phyloP scores from a whole-genome alignment of 1,284 basidiomycete genomes.

The Kalmanozyma brasiliensis region DNA sequence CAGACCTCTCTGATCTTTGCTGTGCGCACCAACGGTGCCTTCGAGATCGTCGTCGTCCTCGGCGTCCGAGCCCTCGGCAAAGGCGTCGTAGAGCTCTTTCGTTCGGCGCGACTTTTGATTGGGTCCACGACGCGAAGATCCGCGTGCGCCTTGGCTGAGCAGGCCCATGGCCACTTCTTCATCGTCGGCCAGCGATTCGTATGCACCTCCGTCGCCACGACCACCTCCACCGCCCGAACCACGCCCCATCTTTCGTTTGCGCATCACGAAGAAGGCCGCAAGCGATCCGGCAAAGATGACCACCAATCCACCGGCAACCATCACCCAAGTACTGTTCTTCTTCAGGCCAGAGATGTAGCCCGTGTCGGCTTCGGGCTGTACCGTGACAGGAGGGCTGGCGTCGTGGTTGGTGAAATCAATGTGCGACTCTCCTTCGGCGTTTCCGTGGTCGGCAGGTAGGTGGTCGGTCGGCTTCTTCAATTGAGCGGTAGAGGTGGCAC shows the following conservation, averaged over 20 bases:
- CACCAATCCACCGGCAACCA: conserved; percentile 78
- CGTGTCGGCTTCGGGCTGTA: conserved; percentile 73
- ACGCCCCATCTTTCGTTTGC: conserved; percentile 72
- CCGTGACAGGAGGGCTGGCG: conserved; percentile 56
- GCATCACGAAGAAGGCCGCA: conserved; percentile 72
- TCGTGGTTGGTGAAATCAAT: conserved; percentile 66
- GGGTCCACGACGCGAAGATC: conserved; percentile 17
- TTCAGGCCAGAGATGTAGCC: conserved; percentile 86
- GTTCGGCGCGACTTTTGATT: conserved; percentile 52
- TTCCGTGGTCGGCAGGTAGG: conserved; percentile 84
- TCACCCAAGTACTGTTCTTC: conserved; percentile 83
- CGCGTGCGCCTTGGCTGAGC: conserved; percentile 49
- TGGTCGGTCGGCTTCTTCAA: conserved; percentile 82
- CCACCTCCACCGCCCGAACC: conserved; percentile 50
- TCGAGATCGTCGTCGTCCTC: conserved; percentile 52
- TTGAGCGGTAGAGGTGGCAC: conserved; percentile 62
- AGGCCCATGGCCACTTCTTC: conserved; percentile 73
- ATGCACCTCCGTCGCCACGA: conserved; percentile 69
- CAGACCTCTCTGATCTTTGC: conserved; percentile 14
- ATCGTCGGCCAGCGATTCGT: conserved; percentile 75
- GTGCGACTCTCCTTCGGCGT: conserved; percentile 66
- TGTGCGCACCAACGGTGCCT: conserved; percentile 3
- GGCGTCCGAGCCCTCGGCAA: conserved; percentile 66
- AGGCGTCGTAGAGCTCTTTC: conserved; percentile 69
- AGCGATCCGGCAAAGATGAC: conserved; percentile 78